Conservation (phyloP, 2,329 filamentous ascomycete genomes). For the Cadophora gregata region DNA sequence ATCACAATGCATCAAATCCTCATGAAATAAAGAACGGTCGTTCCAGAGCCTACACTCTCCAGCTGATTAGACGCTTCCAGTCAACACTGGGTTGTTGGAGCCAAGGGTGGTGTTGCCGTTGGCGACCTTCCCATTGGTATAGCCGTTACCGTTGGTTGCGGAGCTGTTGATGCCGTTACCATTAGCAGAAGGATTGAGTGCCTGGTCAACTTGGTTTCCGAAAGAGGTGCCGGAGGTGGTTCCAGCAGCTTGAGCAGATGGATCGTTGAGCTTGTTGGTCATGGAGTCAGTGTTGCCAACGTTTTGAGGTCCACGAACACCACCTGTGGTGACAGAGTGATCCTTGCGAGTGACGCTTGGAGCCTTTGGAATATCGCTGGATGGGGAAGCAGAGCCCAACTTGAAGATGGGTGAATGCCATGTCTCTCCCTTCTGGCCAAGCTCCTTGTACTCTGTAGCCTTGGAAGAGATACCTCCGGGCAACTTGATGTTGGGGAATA, state of each 20-base stretch:
- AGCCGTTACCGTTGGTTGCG: slow-evolving; percentile 20
- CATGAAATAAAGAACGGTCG: slow-evolving; percentile 23
- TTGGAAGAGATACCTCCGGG: slow-evolving; percentile 91
- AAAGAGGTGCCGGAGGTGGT: slow-evolving; percentile 41
- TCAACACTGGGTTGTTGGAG: slow-evolving; percentile 36
- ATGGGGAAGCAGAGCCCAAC: slow-evolving; percentile 78
- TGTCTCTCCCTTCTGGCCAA: slow-evolving; percentile 84
- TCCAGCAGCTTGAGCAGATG: slow-evolving; percentile 24
- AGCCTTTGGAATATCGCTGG: slow-evolving; percentile 69
- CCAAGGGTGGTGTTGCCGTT: slow-evolving; percentile 34
- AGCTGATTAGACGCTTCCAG: slow-evolving; percentile 28
- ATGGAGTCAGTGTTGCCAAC: slow-evolving; percentile 34
- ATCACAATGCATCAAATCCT: slow-evolving; percentile 34
- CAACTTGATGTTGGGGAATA: slow-evolving; percentile 87
- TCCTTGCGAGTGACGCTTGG: slow-evolving; percentile 61
- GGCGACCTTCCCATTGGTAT: slow-evolving; percentile 17
- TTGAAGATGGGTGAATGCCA: slow-evolving; percentile 97
- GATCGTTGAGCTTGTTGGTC: slow-evolving; percentile 27
- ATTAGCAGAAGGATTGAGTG: slow-evolving; percentile 29
- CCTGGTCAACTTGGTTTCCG: slow-evolving; percentile 40
- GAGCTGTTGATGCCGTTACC: slow-evolving; percentile 17
- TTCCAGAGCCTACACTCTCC: neutral
- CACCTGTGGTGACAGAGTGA: slow-evolving; percentile 37
- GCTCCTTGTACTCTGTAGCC: slow-evolving; percentile 90
- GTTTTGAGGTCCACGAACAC: slow-evolving; percentile 39